These are phyloP conservation scores for Eucalyptus regnans DNA, from an alignment of 345 rosid genomes.

Conservation along the genomic window DNA sequence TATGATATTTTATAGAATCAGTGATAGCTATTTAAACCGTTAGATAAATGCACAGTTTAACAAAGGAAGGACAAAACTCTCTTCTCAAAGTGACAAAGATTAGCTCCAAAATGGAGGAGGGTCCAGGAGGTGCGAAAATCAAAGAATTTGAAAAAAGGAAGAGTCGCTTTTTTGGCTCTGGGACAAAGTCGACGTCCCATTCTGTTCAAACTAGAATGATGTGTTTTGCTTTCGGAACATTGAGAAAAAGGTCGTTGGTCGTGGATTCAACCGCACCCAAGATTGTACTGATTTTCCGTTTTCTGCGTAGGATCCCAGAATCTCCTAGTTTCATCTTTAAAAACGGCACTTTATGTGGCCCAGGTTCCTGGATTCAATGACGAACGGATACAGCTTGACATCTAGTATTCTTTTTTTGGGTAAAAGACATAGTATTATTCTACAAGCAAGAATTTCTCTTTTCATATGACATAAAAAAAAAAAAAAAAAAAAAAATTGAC, in stretches of 20 bases:
- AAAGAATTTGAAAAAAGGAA: not conserved
- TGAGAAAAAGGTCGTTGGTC: not conserved
- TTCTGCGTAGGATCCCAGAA: not conserved
- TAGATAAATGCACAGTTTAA: rapidly evolving
- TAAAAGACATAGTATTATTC: no score
- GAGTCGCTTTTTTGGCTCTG: no score
- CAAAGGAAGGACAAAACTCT: not conserved
- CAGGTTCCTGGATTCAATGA: not conserved
- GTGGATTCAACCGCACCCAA: not conserved
- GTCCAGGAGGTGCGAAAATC: not conserved
- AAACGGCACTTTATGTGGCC: not conserved
- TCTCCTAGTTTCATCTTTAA: not conserved
- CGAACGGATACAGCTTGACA: not conserved
- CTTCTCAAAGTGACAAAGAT: not conserved
- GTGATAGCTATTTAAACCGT: rapidly evolving
- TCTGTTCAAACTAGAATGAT: not conserved
- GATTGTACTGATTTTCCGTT: not conserved
- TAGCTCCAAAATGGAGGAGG: not conserved
- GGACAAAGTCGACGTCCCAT: not conserved
- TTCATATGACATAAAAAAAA: not conserved
- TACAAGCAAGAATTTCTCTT: not conserved
- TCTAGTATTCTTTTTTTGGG: not conserved
- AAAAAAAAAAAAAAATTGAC: not conserved
- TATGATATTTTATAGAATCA: not conserved
- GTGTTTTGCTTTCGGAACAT: not conserved